These are phyloP conservation scores for Datisca glomerata DNA, from an alignment of 306 rosid genomes.

Conservation along the genomic window DNA sequence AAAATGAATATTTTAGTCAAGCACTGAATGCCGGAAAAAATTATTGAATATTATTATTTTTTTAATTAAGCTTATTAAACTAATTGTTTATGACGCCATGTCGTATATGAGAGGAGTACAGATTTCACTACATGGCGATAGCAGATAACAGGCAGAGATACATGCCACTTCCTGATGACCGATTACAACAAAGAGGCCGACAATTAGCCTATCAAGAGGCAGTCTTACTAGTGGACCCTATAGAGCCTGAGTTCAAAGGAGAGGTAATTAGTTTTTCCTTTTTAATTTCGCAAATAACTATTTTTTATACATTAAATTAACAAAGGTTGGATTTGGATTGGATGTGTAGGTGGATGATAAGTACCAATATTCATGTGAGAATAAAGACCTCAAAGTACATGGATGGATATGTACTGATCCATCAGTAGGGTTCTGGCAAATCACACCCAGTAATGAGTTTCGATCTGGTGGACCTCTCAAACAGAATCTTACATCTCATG, in stretches of 20 bases:
- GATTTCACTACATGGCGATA: slow-evolving; percentile 34
- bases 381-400: slow-evolving; percentile 23
- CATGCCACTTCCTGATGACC: slow-evolving; percentile 38
- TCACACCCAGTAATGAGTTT: slow-evolving; percentile 60
- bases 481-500: slow-evolving; percentile 78
- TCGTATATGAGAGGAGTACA: no score
- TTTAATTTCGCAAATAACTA: no score
- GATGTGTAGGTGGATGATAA: slow-evolving; percentile 33
- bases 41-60: no score
- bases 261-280: slow-evolving; percentile 17
- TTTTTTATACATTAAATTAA: no score
- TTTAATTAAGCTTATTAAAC: no score
- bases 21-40: no score
- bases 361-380: slow-evolving; percentile 32
- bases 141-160: slow-evolving; percentile 27
- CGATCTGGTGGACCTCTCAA: slow-evolving; percentile 85
- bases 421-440: slow-evolving; percentile 56
- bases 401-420: slow-evolving; percentile 34
- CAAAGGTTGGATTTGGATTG: no score
- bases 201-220: slow-evolving; percentile 36
- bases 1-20: no score
- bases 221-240: slow-evolving; percentile 24
- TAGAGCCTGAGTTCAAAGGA: slow-evolving; percentile 30
- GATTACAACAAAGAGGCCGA: slow-evolving; percentile 28
- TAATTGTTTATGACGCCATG: no score